These are phyloP conservation scores for Biancaea sappan DNA, from an alignment of 306 rosid genomes.

Conservation along the genomic window DNA sequence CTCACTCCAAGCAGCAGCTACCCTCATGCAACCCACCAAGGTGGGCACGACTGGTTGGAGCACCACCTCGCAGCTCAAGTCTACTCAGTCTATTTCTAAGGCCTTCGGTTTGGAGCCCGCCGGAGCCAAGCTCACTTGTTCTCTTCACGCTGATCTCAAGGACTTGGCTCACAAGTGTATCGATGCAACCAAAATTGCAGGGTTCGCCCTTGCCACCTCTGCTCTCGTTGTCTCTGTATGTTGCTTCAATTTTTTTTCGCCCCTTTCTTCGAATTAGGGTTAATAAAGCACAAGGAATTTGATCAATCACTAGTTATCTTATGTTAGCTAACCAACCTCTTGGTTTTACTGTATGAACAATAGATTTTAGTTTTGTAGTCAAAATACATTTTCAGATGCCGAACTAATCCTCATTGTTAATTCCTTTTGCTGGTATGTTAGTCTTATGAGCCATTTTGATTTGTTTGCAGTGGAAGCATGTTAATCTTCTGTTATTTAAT, in stretches of 20 bases:
- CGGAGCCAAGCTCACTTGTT: slow-evolving; percentile 37
- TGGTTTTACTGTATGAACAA: too few relatives aligned
- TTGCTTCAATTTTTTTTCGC: neutral
- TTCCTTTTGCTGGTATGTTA: neutral
- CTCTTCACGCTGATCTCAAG: slow-evolving; percentile 52
- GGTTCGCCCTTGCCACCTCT: slow-evolving; percentile 96
- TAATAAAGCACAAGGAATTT: too few relatives aligned
- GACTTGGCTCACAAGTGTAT: slow-evolving; percentile 74
- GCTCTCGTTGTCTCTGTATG: slow-evolving; percentile 96
- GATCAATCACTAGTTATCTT: too few relatives aligned
- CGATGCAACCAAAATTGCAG: slow-evolving; percentile 88
- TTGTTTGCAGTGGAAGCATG: neutral
- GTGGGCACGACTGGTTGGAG: slow-evolving; percentile 44
- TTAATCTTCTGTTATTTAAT: neutral
- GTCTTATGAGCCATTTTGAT: neutral
- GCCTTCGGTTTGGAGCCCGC: slow-evolving; percentile 43
- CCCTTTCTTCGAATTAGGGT: neutral
- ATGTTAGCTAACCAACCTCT: too few relatives aligned
- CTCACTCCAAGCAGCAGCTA: slow-evolving; percentile 93
- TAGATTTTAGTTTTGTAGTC: too few relatives aligned
- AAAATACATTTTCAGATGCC: neutral
- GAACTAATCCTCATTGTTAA: neutral
- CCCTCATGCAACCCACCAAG: slow-evolving; percentile 84
- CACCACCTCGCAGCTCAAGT: slow-evolving; percentile 53
- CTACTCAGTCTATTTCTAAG: slow-evolving; percentile 51